Evolutionary conservation across 2,329 filamentous ascomycete genomes (phyloP).

Genomic region (Penicillium sp.): DNA sequence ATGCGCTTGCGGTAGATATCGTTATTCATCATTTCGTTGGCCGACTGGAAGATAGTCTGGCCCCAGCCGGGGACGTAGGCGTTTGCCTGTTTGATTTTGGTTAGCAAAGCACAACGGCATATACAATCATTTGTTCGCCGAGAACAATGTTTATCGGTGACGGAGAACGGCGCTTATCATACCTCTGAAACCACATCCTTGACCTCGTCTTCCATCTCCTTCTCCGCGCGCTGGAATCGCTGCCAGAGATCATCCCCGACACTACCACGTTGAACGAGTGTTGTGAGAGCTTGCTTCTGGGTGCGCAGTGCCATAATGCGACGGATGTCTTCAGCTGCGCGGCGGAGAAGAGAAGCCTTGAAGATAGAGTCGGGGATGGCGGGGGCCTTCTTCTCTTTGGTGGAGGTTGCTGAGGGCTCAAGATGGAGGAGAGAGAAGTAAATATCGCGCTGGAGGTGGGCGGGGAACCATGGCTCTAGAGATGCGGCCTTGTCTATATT

Average conservation of each 20-base stretch:
- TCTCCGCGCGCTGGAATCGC: slow-evolving; percentile 85
- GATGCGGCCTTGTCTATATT: slow-evolving; percentile 67
- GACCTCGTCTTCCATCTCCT: slow-evolving; percentile 95
- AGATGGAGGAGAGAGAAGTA: slow-evolving; percentile 91
- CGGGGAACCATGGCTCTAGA: slow-evolving; percentile 90
- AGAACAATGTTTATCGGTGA: background rate
- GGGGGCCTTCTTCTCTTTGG: slow-evolving; percentile 65
- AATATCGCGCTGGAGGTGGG: slow-evolving; percentile 87
- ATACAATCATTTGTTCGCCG: background rate
- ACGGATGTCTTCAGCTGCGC: slow-evolving; percentile 89
- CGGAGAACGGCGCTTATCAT: slow-evolving; percentile 28
- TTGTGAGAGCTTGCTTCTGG: slow-evolving; percentile 82
- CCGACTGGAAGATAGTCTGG: slow-evolving; percentile 92
- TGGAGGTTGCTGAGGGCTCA: slow-evolving; percentile 50
- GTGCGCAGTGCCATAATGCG: slow-evolving; percentile 85
- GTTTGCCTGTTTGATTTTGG: slow-evolving; percentile 67
- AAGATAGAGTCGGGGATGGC: slow-evolving; percentile 79
- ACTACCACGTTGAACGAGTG: slow-evolving; percentile 81
- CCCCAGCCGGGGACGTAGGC: slow-evolving; percentile 87
- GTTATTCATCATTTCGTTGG: slow-evolving; percentile 93
- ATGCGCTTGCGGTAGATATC: slow-evolving; percentile 71
- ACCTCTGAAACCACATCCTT: slow-evolving; percentile 93
- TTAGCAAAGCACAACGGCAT: slow-evolving; percentile 20
- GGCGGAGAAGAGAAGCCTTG: slow-evolving; percentile 81
- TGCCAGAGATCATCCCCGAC: slow-evolving; percentile 97